Conservation (phyloP, 1,139 yeast species). For the Yamadazyma triangularis region DNA sequence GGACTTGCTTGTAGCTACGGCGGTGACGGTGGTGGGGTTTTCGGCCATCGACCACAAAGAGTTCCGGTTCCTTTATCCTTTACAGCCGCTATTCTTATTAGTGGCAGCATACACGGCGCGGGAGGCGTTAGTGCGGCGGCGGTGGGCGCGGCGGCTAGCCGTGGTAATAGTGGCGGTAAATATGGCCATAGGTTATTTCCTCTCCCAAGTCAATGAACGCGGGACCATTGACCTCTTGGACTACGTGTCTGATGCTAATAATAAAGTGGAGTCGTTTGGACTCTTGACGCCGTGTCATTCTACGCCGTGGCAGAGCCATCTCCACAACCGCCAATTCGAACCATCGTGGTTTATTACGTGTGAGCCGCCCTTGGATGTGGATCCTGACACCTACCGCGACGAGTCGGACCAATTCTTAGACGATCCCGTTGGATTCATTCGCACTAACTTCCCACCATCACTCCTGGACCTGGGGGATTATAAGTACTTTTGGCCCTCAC, state of each 20-base stretch:
- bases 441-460: constrained; percentile 12
- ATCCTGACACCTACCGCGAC: constrained; percentile 53
- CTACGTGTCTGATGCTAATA: constrained; percentile 39
- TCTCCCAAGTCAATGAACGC: constrained; percentile 68
- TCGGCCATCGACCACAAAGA: constrained; percentile 81
- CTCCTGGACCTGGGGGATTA: constrained; percentile 6
- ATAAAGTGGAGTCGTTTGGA: constrained; percentile 52
- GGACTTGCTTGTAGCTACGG: constrained; percentile 30
- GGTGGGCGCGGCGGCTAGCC: constrained; percentile 3
- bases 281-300: constrained; percentile 95
- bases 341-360: constrained; percentile 77
- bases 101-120: constrained; percentile 12
- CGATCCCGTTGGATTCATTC: constrained; percentile 53
- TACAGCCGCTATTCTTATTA: constrained; percentile 66
- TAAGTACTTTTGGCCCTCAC: constrained; percentile 62
- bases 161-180: constrained; percentile 31
- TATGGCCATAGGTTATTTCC: constrained; percentile 43
- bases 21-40: constrained; percentile 47
- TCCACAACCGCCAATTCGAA: constrained; percentile 54
- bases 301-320: constrained; percentile 88
- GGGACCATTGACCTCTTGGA: constrained; percentile 75
- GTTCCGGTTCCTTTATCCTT: constrained; percentile 78
- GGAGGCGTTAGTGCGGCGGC: constrained; percentile 1
- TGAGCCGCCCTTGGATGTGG: constrained; percentile 69
- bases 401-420: constrained; percentile 83